Base-by-base conservation (phyloP, 2,329 filamentous ascomycete genomes). In the Pseudogymnoascus sp. region DNA sequence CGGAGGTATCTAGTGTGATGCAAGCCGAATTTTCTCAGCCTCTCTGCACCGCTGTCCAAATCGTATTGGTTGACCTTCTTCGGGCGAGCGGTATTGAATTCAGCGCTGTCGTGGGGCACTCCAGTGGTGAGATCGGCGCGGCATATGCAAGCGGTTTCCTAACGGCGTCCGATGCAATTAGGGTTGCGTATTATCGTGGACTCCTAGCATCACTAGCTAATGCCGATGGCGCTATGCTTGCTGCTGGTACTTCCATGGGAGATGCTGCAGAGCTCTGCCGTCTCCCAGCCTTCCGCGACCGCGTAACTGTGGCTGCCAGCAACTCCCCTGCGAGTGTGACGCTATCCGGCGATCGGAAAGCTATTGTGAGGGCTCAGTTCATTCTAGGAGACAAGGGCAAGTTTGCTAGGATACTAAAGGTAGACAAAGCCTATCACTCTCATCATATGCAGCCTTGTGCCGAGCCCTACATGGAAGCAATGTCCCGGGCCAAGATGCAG, bases 201-300 rank as follows among this genome's bases (percentile, higher is more conserved):
- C 2, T 47, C 10, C 21, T 15, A 1, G 42, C 11, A 1, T 13
- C 17, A 7, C 21, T 64, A 63, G 47, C 69, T 65, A 60, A 35
- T 2, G 31, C 61, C 28, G 71, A 71, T 8, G 83, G 83, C 0
- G 73, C 77, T 10, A 86, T 86, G 83, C 76, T 84, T 68, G 83
- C 83, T 0, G 80, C 83, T 1, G 83, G 69, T 42, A 38, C 17
- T 19, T 62, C 19, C 68, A 71, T 19, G 68, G 67, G 31, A 59
- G 42, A 47, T 19, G 42, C 42, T 23, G 68, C 68, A 65, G 72
- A 5, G 9, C 13, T 60, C 1, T 17, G 53, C 60, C 62, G 66
- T 3, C 65, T 47, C 17, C 23, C 33, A 8, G 11, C 8, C 11
- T 26, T 33, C 17, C 6, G 21, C 3, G 66, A 63, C 23, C 38